Evolutionary conservation across 441 rosid species (phyloP).

Genomic region (Adansonia grandidieri): DNA sequence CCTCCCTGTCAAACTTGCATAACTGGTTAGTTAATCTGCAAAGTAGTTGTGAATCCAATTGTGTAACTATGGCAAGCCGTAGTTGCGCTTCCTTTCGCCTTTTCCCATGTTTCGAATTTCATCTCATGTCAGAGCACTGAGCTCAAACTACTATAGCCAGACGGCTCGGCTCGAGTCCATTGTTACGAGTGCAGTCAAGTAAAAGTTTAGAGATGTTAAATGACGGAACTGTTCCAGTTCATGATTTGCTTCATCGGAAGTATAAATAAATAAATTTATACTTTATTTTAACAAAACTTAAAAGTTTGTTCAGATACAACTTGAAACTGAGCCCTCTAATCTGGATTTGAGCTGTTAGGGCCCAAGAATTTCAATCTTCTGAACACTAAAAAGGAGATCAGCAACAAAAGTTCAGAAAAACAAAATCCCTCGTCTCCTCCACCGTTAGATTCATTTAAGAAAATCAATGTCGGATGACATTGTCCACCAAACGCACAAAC

Average conservation of each 20-base stretch:
- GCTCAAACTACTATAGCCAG: slow-evolving; percentile 56
- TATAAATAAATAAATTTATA: slow-evolving; percentile 22
- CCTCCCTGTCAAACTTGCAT: slow-evolving; percentile 3
- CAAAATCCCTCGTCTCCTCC: slow-evolving; percentile 8
- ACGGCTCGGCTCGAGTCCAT: slow-evolving; percentile 49
- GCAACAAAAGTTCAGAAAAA: too few relatives aligned
- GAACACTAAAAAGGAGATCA: not conserved
- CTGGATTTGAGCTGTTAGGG: not conserved
- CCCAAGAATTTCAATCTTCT: not conserved
- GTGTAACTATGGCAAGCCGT: slow-evolving; percentile 29
- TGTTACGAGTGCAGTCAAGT: slow-evolving; percentile 50
- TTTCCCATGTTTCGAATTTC: slow-evolving; percentile 34
- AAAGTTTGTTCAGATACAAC: not conserved
- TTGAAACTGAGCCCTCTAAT: not conserved
- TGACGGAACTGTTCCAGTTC: slow-evolving; percentile 66
- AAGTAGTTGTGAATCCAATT: slow-evolving; percentile 2
- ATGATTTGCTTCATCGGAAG: slow-evolving; percentile 66
- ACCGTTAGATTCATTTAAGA: not conserved
- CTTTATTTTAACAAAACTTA: not conserved
- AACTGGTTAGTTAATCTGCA: not conserved
- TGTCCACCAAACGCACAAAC: slow-evolving; percentile 20
- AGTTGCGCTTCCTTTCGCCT: slow-evolving; percentile 28
- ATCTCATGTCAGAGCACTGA: slow-evolving; percentile 44
- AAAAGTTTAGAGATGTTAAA: slow-evolving; percentile 43
- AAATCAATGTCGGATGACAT: slow-evolving; percentile 28